phyloP scores from a whole-genome alignment of 345 rosid species.

The Eucalyptus paniculata region DNA sequence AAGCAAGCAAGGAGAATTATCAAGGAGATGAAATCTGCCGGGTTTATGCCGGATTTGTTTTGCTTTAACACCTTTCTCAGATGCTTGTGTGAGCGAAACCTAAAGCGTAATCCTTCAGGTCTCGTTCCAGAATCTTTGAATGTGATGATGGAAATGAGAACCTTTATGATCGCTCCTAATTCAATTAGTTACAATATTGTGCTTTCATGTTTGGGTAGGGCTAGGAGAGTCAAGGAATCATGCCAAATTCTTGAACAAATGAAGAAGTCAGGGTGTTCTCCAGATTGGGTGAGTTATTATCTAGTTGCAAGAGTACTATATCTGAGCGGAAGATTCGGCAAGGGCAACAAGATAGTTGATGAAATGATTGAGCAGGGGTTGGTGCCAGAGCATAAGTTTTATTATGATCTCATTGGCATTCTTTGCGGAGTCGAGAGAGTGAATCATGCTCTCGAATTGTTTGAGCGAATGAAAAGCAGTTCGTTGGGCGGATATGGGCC shows the following conservation, averaged over 20 bases:
- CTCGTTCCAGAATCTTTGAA: conserved; percentile 80
- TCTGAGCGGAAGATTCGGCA: conserved; percentile 73
- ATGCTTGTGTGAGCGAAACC: conserved; percentile 61
- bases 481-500: conserved; percentile 52
- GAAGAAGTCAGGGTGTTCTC: conserved; percentile 51
- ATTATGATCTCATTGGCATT: conserved; percentile 59
- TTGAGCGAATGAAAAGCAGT: conserved; percentile 58
- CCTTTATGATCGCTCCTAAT: conserved; percentile 39
- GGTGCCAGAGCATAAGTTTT: conserved; percentile 52
- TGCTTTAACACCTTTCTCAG: conserved; percentile 61
- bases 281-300: conserved; percentile 66
- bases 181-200: conserved; percentile 57
- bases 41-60: conserved; percentile 49
- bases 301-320: conserved; percentile 66
- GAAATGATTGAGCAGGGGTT: conserved; percentile 61
- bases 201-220: conserved; percentile 69
- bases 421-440: conserved; percentile 75
- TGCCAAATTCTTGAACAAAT: conserved; percentile 51
- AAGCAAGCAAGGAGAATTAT: conserved; percentile 63
- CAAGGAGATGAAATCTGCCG: conserved; percentile 61
- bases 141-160: conserved; percentile 82
- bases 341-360: conserved; percentile 57
- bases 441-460: conserved; percentile 53
- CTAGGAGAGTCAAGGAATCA: conserved; percentile 73
- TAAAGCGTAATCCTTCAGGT: conserved; percentile 60